These are phyloP conservation scores for Nepenthes mirabilis DNA, from an alignment of 148 eudicot genomes.

Conservation along the genomic window DNA sequence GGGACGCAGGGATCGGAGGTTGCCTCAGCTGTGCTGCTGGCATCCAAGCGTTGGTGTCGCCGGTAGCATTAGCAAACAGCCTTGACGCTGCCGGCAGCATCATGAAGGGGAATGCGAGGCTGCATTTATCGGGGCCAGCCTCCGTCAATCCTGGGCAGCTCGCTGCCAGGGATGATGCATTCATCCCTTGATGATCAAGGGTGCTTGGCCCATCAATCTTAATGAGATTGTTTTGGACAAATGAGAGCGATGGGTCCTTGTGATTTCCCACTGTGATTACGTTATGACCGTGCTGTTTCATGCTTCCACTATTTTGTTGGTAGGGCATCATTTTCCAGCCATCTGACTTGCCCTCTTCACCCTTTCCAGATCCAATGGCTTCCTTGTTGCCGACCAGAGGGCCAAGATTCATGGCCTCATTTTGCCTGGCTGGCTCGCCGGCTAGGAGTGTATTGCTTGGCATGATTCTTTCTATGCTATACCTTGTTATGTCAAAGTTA, in stretches of 20 bases:
- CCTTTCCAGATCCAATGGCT: not conserved
- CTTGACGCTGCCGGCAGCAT: slow-evolving; percentile 39
- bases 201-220: not conserved
- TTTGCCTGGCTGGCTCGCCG: slow-evolving; percentile 59
- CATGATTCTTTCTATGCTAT: slow-evolving; percentile 78
- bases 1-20: slow-evolving; percentile 23
- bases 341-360: slow-evolving; percentile 9
- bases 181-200: not conserved
- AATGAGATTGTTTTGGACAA: not conserved
- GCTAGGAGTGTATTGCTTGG: slow-evolving; percentile 67
- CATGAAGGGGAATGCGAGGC: slow-evolving; percentile 26
- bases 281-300: not conserved
- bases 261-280: slow-evolving; percentile 1
- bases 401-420: not conserved
- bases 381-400: not conserved
- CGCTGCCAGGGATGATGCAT: slow-evolving; percentile 39
- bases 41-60: slow-evolving; percentile 6
- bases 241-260: not conserved
- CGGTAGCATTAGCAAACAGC: slow-evolving; percentile 20
- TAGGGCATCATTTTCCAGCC: slow-evolving; percentile 35
- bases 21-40: slow-evolving; percentile 33
- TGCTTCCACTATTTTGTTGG: not conserved
- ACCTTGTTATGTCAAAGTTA: slow-evolving; percentile 66
- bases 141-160: slow-evolving; percentile 49
- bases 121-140: slow-evolving; percentile 45